Evolutionary conservation across 164 flowering plant species (phyloP).

Genomic region (Liriodendron chinense): DNA sequence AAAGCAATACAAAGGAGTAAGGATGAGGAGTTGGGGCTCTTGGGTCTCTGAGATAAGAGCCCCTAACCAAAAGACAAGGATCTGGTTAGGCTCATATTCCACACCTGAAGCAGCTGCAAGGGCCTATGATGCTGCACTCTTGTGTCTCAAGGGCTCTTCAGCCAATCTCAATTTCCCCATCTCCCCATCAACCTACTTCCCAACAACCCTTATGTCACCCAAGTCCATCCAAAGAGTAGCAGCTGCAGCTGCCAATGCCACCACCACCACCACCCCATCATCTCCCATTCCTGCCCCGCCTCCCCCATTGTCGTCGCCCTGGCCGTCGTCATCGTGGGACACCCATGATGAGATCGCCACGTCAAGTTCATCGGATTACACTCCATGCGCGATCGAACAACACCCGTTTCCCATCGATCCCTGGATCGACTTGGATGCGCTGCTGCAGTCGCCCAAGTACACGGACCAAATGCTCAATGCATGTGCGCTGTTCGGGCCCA

Average conservation of each 20-base stretch:
- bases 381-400: slow-evolving; percentile 1
- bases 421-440: slow-evolving; percentile 16
- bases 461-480: slow-evolving; percentile 18
- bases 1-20: slow-evolving; percentile 88
- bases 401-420: slow-evolving; percentile 9
- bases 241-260: slow-evolving; percentile 64
- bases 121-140: slow-evolving; percentile 94
- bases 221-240: slow-evolving; percentile 83
- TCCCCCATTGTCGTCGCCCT: slow-evolving; percentile 3
- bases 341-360: slow-evolving; percentile 7
- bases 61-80: slow-evolving; percentile 85
- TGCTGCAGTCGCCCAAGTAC: slow-evolving; percentile 27
- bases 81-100: slow-evolving; percentile 92
- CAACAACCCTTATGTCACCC: slow-evolving; percentile 55
- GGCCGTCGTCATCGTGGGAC: slow-evolving; percentile 15
- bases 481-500: slow-evolving; percentile 8
- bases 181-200: slow-evolving; percentile 22
- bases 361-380: slow-evolving; percentile 13
- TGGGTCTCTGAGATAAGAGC: slow-evolving; percentile 95
- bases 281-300: slow-evolving; percentile 5
- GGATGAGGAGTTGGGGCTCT: slow-evolving; percentile 99
- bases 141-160: slow-evolving; percentile 82
- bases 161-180: slow-evolving; percentile 82
- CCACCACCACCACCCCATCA: slow-evolving; percentile 3
- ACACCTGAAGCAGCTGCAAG: slow-evolving; percentile 95